Base-by-base conservation (phyloP, 148 eudicot species). In the Rhododendron mucronatum region DNA sequence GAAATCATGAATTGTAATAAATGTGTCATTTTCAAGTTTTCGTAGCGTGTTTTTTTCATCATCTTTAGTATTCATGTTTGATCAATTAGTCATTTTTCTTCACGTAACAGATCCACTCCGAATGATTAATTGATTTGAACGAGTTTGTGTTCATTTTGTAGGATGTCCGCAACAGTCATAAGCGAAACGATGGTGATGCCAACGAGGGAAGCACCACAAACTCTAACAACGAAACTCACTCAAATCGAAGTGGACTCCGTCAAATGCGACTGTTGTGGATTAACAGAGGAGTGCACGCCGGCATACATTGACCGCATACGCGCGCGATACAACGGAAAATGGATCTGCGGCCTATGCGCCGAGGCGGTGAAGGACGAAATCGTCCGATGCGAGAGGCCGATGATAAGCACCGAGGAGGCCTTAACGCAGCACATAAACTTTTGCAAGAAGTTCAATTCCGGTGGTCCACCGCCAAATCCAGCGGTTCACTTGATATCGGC, bases 281-380 rank as follows among this genome's bases (percentile, higher is more conserved):
- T 96, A 61, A 94, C 92, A 2, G 98, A 96, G 86, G 98, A 96
- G 84, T 96, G 98, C 79, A 96, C 98, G 16, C 92, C 89, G 55
- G 92, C 91, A 1, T 96, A 96, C 33, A 93, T 96, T 3, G 90
- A 94, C 28, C 88, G 90, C 30, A 92, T 96, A 73, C 93, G 98
- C n/a, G 88, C 91, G 67, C 86, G 93, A 44, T 93, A 91, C 65
- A 88, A 91, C 30, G 98, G 98, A 15, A 93, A 92, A 86, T 96
- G 98, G 98, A 90, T 96, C 14, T 96, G 98, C 59, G 98, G 98
- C 0, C 95, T 96, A 3, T 96, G 98, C 37, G 87, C 92, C 0
- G 98, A 96, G 48, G 98, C 98, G 5, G 94, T 96, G 41, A 92
- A 95, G 45, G 93, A 94, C 69, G 98, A 96, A 78, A 89, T 92